Base-by-base conservation (phyloP, 1,139 yeast species). In the Candida mesenterica region DNA sequence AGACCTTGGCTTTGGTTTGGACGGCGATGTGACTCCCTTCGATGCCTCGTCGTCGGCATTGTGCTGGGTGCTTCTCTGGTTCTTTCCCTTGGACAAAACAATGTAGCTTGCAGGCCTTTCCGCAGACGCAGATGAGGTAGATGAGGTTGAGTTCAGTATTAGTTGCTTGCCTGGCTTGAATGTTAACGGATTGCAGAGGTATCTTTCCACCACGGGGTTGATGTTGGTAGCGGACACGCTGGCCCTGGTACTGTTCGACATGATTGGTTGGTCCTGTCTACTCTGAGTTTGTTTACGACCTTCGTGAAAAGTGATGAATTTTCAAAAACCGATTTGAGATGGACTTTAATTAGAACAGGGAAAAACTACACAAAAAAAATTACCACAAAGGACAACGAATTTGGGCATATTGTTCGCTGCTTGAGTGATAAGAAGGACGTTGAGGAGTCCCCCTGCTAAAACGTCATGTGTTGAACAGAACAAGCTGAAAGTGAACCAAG, bases 111-210 rank as follows among this genome's bases (percentile, higher is more conserved):
- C 55, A 4, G 70, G 72, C 42, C 49, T 64, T 34, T 39, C 56
- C 28, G 53, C 17, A 22, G 27, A 27, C 5, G 10, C 28, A 5
- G 28, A 5, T 4, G 28, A n/a, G 5, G 28, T 13, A 13, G 39
- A 15, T 42, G 37, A 46, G 47, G 33, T 52, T 57, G 37, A 54
- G 50, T 43, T 67, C 75, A 31, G 66, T 62, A 36, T 25, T 20
- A 39, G 36, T 48, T 52, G 54, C 40, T 62, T 68, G 17, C 82
- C 84, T 10, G 76, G 68, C 33, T 71, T 75, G 57, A 82, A 83
- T 24, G 74, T 73, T 37, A 81, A 59, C 12, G 85, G 87, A 44
- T 72, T 74, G 38, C 74, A 60, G 31, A 79, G 68, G 43, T 79
- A 74, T 51, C 84, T 66, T 49, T 78, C 83, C 39, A 79, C 73